phyloP scores from a whole-genome alignment of 106 monocot genomes.

The Dactylorhiza incarnata region DNA sequence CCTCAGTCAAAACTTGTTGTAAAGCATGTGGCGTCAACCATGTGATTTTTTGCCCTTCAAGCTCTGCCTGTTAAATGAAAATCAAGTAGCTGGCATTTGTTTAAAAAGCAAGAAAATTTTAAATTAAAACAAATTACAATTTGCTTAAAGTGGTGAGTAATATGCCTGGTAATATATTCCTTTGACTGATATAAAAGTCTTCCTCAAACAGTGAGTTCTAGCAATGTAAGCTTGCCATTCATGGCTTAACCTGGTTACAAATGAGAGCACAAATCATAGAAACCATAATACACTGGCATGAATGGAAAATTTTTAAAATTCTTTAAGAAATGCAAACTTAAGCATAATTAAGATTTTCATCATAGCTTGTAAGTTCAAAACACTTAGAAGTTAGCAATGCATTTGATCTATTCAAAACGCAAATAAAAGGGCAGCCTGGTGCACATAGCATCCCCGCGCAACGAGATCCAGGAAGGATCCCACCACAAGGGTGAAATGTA shows the following conservation, averaged over 20 bases:
- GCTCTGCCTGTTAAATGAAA: slow-evolving; percentile 61
- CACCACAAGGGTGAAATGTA: too few species aligned
- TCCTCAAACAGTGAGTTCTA: slow-evolving; percentile 71
- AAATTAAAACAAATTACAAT: background rate
- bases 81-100: background rate
- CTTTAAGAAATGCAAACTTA: background rate
- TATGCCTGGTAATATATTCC: slow-evolving; percentile 97
- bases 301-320: background rate
- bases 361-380: background rate
- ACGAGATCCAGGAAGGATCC: too few species aligned
- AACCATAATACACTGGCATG: background rate
- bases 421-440: too few species aligned
- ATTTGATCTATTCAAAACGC: background rate
- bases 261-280: background rate
- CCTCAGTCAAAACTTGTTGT: slow-evolving; percentile 87
- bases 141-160: background rate
- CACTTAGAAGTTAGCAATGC: background rate
- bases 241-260: slow-evolving; percentile 67
- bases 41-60: slow-evolving; percentile 87
- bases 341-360: background rate
- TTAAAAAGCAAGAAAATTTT: background rate
- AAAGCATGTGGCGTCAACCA: slow-evolving; percentile 94
- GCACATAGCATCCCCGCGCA: too few species aligned
- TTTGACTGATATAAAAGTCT: slow-evolving; percentile 93
- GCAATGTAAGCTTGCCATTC: slow-evolving; percentile 98